Conservation (phyloP, 352 stramenopile species). For the Bremia lactucae region DNA sequence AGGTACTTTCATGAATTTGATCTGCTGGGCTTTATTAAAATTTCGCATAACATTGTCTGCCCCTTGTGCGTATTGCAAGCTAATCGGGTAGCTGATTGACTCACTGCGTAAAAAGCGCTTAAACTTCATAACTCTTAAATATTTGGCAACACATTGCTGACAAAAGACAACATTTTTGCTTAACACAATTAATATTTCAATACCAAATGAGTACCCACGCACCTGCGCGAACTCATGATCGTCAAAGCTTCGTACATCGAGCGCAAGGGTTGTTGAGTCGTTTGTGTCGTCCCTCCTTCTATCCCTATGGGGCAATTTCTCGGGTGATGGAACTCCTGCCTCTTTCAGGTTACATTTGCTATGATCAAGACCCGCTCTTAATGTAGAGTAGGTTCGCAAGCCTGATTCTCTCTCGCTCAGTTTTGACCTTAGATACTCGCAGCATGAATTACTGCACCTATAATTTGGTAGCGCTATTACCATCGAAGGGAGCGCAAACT, state of each 20-base stretch:
- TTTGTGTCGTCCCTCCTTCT: slow-evolving; percentile 15
- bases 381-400: too few species aligned
- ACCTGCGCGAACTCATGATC: slow-evolving; percentile 44
- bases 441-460: too few species aligned
- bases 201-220: background rate
- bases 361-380: too few species aligned
- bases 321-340: background rate
- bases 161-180: slow-evolving; percentile 73
- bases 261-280: slow-evolving; percentile 20
- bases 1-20: slow-evolving; percentile 39
- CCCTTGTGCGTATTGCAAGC: slow-evolving; percentile 43
- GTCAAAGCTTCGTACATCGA: slow-evolving; percentile 50
- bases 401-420: too few species aligned
- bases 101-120: too few species aligned
- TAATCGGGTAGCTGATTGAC: too few species aligned
- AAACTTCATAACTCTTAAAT: too few species aligned
- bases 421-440: too few species aligned
- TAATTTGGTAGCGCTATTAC: too few species aligned
- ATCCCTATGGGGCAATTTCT: slow-evolving; percentile 34
- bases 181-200: too few species aligned
- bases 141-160: slow-evolving; percentile 42
- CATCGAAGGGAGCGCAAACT: too few species aligned
- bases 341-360: too few species aligned
- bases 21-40: slow-evolving; percentile 35
- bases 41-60: slow-evolving; percentile 18